phyloP scores from a whole-genome alignment of 768 basidiomycete genomes.

The Rhizopogon salebrosus region DNA sequence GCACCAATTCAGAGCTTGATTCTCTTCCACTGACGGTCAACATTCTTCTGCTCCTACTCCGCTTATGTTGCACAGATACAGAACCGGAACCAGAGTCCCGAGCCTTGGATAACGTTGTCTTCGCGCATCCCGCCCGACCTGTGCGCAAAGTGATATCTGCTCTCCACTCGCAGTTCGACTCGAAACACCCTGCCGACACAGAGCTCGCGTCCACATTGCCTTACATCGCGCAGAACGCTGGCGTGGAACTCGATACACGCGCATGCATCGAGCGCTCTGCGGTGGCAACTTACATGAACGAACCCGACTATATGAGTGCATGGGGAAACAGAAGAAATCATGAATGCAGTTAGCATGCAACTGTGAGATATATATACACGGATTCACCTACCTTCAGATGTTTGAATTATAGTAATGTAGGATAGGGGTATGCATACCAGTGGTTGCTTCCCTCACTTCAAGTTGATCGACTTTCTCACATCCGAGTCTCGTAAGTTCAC shows the following conservation, averaged over 20 bases:
- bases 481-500: too few relatives aligned
- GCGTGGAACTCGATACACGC: slow-evolving; percentile 24
- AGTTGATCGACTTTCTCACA: too few relatives aligned
- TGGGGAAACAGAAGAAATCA: too few relatives aligned
- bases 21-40: not conserved
- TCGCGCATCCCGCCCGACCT: slow-evolving; percentile 8
- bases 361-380: too few relatives aligned
- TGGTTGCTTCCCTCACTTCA: too few relatives aligned
- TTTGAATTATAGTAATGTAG: too few relatives aligned
- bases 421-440: too few relatives aligned
- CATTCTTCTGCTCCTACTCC: not conserved
- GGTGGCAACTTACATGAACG: slow-evolving; percentile 16
- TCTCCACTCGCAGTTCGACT: slow-evolving; percentile 20
- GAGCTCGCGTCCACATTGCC: slow-evolving; percentile 14
- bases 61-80: slow-evolving; percentile 10
- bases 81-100: slow-evolving; percentile 13
- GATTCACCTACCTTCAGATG: too few relatives aligned
- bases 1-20: slow-evolving; percentile 3
- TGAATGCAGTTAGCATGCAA: too few relatives aligned
- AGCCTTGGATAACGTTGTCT: slow-evolving; percentile 25
- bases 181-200: slow-evolving; percentile 15
- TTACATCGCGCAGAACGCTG: slow-evolving; percentile 2
- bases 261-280: slow-evolving; percentile 26
- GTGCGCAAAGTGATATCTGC: slow-evolving; percentile 16
- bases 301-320: not conserved